Conservation (phyloP, 495 filamentous ascomycete genomes). For the Xylaria venustula region DNA sequence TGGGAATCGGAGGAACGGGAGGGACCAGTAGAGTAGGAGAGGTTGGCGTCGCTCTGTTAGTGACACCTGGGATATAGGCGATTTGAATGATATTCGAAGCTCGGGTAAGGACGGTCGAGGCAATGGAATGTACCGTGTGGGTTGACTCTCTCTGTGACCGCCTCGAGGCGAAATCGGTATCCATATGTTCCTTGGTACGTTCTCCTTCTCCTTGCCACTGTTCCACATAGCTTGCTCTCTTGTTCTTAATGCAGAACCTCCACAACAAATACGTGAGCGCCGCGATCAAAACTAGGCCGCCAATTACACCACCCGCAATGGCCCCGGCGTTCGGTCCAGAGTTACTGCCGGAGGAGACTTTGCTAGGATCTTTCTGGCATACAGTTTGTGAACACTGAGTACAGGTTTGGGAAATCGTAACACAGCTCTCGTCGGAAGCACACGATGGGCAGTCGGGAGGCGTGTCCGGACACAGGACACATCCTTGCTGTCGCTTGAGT, state of each 20-base stretch:
- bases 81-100: slow-evolving; percentile 99
- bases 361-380: slow-evolving; percentile 36
- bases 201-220: slow-evolving; percentile 56
- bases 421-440: slow-evolving; percentile 32
- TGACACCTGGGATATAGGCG: slow-evolving; percentile 97
- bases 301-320: slow-evolving; percentile 82
- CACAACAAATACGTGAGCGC: slow-evolving; percentile 76
- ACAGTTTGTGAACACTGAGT: slow-evolving; percentile 37
- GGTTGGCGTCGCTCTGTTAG: slow-evolving; percentile 80
- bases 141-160: slow-evolving; percentile 72
- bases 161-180: slow-evolving; percentile 58
- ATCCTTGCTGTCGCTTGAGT: slow-evolving; percentile 29
- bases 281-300: slow-evolving; percentile 67
- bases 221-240: slow-evolving; percentile 59
- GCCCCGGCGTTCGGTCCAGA: slow-evolving; percentile 67
- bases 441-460: slow-evolving; percentile 55
- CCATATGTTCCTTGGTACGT: slow-evolving; percentile 48
- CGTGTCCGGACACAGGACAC: slow-evolving; percentile 26
- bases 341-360: slow-evolving; percentile 16
- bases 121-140: slow-evolving; percentile 86
- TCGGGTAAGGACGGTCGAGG: slow-evolving; percentile 90
- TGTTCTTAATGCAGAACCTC: slow-evolving; percentile 81
- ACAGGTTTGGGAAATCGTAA: slow-evolving; percentile 35
- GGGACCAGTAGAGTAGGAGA: slow-evolving; percentile 82
- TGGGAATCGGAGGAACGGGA: slow-evolving; percentile 88